A percentile compares a stretch with the other conserved stretches of the same genome.
These are phyloP conservation scores for Waltiozyma sp. DNA, from an alignment of 1,139 yeast species.

Conservation along the genomic window DNA sequence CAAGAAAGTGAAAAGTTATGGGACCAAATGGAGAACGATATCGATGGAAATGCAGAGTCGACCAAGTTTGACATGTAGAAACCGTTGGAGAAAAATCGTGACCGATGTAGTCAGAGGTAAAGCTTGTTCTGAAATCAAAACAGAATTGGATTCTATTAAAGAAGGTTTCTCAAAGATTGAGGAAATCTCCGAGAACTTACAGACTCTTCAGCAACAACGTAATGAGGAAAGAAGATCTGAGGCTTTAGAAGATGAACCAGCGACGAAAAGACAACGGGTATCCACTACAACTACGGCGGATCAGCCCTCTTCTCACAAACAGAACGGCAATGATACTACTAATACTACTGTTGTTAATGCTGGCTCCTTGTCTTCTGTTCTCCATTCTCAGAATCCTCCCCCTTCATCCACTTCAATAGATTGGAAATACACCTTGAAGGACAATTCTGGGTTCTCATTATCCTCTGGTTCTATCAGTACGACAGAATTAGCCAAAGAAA, in stretches of 20 bases:
- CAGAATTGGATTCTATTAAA: constrained; percentile 25
- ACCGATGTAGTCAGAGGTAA: constrained; percentile 60
- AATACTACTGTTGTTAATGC: too few relatives aligned
- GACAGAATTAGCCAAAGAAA: constrained; percentile 42
- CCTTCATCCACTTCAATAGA: constrained; percentile 24
- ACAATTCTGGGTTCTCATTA: constrained; percentile 24
- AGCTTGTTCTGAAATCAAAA: constrained; percentile 20
- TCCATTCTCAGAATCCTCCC: constrained; percentile 6
- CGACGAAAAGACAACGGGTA: not conserved
- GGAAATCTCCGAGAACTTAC: constrained; percentile 19
- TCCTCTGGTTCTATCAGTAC: constrained; percentile 39
- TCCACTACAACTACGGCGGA: too few relatives aligned
- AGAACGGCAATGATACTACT: not conserved
- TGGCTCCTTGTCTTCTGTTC: not conserved
- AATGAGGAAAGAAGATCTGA: not conserved
- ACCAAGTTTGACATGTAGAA: constrained; percentile 83
- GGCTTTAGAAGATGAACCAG: not conserved
- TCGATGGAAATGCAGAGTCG: constrained; percentile 63
- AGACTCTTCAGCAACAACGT: constrained; percentile 6
- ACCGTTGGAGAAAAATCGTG: constrained; percentile 82
- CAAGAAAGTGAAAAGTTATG: constrained; percentile 53
- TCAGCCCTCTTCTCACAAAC: not conserved
- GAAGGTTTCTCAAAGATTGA: constrained; percentile 18
- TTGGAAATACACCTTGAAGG: constrained; percentile 30
- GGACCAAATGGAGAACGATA: constrained; percentile 89